These are phyloP conservation scores for Vitis rotundifolia DNA, from an alignment of 164 flowering plant species.

Conservation along the genomic window DNA sequence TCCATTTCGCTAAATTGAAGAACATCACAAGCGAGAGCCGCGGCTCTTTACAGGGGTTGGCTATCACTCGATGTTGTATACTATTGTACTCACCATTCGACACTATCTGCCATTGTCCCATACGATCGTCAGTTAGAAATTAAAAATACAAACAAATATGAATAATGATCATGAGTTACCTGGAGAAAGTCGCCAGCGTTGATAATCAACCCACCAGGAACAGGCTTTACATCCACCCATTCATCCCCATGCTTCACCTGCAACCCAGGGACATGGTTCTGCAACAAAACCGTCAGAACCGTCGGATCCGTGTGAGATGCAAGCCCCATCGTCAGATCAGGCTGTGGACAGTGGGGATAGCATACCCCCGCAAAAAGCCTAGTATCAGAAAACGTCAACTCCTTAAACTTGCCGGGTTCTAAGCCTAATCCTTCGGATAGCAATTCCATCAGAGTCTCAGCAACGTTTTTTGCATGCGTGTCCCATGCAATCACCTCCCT, in stretches of 20 bases:
- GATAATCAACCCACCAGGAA: constrained; percentile 23
- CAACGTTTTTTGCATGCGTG: constrained; percentile 13
- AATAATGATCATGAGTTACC: constrained; percentile 1
- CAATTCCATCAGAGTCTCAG: constrained; percentile 13
- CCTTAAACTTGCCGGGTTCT: constrained; percentile 11
- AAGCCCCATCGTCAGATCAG: constrained; percentile 29
- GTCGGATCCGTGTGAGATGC: constrained; percentile 17
- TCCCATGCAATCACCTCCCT: constrained; percentile 12
- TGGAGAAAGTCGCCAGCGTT: constrained; percentile 35
- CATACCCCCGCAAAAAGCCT: constrained; percentile 12
- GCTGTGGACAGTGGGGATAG: constrained; percentile 36
- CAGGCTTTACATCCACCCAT: constrained; percentile 30
- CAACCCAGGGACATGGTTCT: constrained; percentile 35
- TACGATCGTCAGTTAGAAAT: too few species aligned
- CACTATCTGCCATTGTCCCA: constrained; percentile 24
- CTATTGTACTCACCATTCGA: constrained; percentile 46
- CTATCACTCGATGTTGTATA: constrained; percentile 40
- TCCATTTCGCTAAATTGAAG: constrained; percentile 22
- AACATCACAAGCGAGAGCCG: constrained; percentile 37
- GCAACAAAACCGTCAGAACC: constrained; percentile 32
- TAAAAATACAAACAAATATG: too few species aligned
- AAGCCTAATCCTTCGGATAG: constrained; percentile 33
- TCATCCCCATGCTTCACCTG: constrained; percentile 23
- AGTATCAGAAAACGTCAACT: constrained; percentile 21
- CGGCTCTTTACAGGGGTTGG: constrained; percentile 27